A percentile compares a stretch with the other conserved stretches of the same genome.
phyloP scores from a whole-genome alignment of 1,139 yeast genomes.

The Geotrichum phurueaensis region DNA sequence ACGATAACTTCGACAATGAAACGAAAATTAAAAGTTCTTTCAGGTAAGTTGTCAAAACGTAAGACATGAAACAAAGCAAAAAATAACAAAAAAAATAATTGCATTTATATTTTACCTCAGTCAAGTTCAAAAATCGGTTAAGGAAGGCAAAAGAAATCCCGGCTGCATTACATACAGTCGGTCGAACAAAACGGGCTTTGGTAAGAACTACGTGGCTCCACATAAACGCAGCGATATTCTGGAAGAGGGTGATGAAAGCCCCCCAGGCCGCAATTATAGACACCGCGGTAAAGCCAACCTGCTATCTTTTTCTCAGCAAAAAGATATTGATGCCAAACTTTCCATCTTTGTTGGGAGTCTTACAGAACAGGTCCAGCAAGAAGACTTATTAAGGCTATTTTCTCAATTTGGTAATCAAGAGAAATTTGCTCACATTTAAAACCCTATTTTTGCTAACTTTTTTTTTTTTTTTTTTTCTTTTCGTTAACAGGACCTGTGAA shows the following conservation, averaged over 20 bases:
- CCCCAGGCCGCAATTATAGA: neutral
- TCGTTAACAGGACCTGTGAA: slow-evolving; percentile 7
- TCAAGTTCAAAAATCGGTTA: neutral
- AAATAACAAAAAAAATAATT: neutral
- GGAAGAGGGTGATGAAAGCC: neutral
- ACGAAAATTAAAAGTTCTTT: neutral
- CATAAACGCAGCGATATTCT: neutral
- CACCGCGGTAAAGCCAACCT: neutral
- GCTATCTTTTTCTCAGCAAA: neutral
- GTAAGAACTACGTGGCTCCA: neutral
- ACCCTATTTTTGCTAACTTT: neutral
- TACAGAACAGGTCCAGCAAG: slow-evolving; percentile 5
- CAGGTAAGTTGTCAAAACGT: neutral
- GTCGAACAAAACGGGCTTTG: neutral
- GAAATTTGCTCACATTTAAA: too few relatives aligned
- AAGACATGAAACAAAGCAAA: neutral
- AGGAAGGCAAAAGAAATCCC: neutral
- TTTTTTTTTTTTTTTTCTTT: neutral
- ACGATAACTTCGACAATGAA: neutral
- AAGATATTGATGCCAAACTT: slow-evolving; percentile 4
- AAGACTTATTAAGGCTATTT: slow-evolving; percentile 7
- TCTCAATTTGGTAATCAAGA: slow-evolving; percentile 10
- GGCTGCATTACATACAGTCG: neutral
- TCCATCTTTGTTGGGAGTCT: slow-evolving; percentile 14
- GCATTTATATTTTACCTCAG: neutral